Conservation (phyloP, 441 rosid genomes). For the Syzygium malaccense region DNA sequence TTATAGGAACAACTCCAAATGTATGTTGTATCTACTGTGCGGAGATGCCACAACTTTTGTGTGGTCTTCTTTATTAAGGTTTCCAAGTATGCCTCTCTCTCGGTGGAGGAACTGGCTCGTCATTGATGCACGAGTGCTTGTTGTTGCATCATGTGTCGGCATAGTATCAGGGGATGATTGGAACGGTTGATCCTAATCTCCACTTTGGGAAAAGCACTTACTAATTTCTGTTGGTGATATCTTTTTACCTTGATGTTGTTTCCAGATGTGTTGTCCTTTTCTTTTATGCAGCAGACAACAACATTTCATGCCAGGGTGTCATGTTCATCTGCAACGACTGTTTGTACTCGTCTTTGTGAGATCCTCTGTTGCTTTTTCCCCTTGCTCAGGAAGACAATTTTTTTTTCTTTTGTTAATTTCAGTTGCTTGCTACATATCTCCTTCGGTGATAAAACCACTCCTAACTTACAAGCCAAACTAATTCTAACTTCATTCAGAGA, state of each 20-base stretch:
- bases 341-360: neutral
- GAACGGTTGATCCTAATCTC: neutral
- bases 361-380: neutral
- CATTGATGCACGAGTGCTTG: neutral
- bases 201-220: neutral
- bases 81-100: neutral
- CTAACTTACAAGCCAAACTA: neutral
- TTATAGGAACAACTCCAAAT: neutral
- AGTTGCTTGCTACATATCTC: neutral
- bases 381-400: neutral
- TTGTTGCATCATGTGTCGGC: neutral
- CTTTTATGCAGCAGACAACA: neutral
- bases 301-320: neutral
- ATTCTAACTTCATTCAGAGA: neutral
- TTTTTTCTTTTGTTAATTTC: neutral
- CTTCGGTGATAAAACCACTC: neutral
- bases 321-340: neutral
- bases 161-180: neutral
- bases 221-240: neutral
- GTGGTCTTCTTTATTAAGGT: neutral
- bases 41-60: neutral
- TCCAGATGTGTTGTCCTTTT: neutral
- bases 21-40: too few relatives aligned
- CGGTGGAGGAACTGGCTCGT: constrained; percentile 4
- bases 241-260: accelerated